Conservation (phyloP, 805 yeast genomes). For the Komagataella pseudopastoris region DNA sequence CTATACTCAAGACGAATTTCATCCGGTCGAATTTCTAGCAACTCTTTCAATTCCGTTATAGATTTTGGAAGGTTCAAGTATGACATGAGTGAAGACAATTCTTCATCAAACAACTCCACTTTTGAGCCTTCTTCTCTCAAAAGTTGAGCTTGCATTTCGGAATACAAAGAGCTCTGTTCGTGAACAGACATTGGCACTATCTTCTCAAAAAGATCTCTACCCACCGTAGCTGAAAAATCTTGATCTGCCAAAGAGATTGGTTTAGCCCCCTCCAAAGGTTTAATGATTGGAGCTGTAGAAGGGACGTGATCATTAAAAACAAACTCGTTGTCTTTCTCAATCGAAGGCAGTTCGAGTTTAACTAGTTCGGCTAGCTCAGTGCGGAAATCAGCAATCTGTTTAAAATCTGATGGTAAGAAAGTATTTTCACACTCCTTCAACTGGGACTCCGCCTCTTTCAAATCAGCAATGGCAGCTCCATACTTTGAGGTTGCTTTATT, state of each 20-base stretch:
- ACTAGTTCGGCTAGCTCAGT: constrained; percentile 9
- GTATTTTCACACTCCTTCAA: constrained; percentile 7
- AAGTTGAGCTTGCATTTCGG: constrained; percentile 77
- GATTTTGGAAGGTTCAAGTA: constrained; percentile 65
- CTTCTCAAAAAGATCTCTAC: constrained; percentile 54
- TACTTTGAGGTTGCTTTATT: constrained; percentile 42
- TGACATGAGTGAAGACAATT: constrained; percentile 67
- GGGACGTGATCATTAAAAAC: constrained; percentile 79
- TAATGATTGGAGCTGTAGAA: constrained; percentile 44
- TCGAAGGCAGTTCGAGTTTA: constrained; percentile 15
- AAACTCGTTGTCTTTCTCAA: constrained; percentile 78
- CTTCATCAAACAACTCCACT: constrained; percentile 68
- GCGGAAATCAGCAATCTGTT: constrained; percentile 15
- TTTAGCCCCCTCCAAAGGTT: constrained; percentile 57
- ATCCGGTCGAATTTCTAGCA: constrained; percentile 5
- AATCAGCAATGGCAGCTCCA: constrained; percentile 67
- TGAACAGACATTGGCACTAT: constrained; percentile 81
- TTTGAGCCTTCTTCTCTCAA: constrained; percentile 63
- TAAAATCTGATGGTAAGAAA: constrained; percentile 3
- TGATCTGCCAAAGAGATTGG: constrained; percentile 37
- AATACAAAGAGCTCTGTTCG: constrained; percentile 74
- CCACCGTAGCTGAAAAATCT: constrained; percentile 29
- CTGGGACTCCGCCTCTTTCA: constrained; percentile 35
- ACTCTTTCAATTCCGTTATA: constrained; percentile 35
- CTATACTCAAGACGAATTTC: constrained; percentile 6